phyloP scores from a whole-genome alignment of 208 protist genomes.

The Wallacemonas sp. region DNA sequence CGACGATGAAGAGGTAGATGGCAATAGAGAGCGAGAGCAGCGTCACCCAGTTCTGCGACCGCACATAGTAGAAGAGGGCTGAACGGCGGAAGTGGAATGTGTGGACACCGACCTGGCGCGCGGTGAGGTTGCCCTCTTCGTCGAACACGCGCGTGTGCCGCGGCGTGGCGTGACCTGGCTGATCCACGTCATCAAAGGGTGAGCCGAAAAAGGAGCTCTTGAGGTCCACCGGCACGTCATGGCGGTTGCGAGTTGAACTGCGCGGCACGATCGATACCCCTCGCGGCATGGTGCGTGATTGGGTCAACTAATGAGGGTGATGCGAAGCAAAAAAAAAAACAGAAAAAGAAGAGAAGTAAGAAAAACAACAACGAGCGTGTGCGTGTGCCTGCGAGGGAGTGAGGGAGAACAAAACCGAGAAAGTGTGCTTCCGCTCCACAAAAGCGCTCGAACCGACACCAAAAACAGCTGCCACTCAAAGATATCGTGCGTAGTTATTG shows the following conservation, averaged over 20 bases:
- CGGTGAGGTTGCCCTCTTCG: conserved; percentile 54
- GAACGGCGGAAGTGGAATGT: conserved; percentile 65
- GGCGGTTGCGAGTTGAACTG: conserved; percentile 9
- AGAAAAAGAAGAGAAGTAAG: conserved; percentile 2
- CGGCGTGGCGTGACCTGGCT: neutral
- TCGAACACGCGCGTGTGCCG: conserved; percentile 67
- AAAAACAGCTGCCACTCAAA: neutral
- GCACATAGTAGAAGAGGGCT: conserved; percentile 69
- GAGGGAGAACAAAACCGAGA: neutral
- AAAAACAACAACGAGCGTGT: neutral
- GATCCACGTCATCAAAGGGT: neutral
- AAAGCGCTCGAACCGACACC: neutral
- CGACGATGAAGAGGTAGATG: conserved; percentile 65
- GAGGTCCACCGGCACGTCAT: conserved; percentile 35
- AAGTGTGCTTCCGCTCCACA: too few species aligned
- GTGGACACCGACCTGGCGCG: conserved; percentile 57
- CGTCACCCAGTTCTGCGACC: conserved; percentile 46
- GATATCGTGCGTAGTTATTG: neutral
- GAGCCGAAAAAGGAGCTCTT: conserved; percentile 30
- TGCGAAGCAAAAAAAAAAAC: conserved; percentile 3
- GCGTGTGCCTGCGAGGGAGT: too few species aligned
- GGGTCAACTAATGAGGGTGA: neutral
- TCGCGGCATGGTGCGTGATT: conserved; percentile 22
- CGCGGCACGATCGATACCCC: conserved; percentile 43
- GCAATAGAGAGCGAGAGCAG: conserved; percentile 58